Conservation (phyloP, 2,329 filamentous ascomycete genomes). For the Cytospora paraplurivora region DNA sequence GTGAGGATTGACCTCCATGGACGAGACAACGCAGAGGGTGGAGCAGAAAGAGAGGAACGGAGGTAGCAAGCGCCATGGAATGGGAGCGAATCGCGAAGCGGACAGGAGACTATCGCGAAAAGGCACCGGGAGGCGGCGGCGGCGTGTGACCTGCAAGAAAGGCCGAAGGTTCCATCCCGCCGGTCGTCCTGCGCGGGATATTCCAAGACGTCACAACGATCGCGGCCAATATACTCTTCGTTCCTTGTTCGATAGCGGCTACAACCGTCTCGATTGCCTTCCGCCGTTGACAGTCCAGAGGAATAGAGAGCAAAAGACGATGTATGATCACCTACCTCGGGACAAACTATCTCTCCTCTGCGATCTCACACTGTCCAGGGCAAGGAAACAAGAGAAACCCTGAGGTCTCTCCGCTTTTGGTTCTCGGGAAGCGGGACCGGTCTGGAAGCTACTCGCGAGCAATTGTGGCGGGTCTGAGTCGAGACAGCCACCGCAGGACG, state of each 20-base stretch:
- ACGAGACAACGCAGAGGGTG: slow-evolving; percentile 14
- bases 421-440: slow-evolving; percentile 5
- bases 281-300: slow-evolving; percentile 6
- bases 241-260: not conserved
- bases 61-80: slow-evolving; percentile 6
- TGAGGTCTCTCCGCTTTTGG: slow-evolving; percentile 7
- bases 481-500: slow-evolving; percentile 10
- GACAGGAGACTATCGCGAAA: slow-evolving; percentile 22
- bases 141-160: slow-evolving; percentile 21
- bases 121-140: slow-evolving; percentile 17
- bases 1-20: slow-evolving; percentile 11
- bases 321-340: slow-evolving; percentile 8
- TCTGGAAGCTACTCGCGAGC: slow-evolving; percentile 24
- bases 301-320: not conserved
- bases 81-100: slow-evolving; percentile 8
- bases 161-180: slow-evolving; percentile 15
- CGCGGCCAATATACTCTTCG: slow-evolving; percentile 13
- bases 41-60: slow-evolving; percentile 16
- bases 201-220: slow-evolving; percentile 12
- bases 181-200: slow-evolving; percentile 14
- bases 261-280: not conserved
- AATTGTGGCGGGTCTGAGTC: slow-evolving; percentile 14
- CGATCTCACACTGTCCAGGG: slow-evolving; percentile 5
- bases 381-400: slow-evolving; percentile 6
- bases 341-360: slow-evolving; percentile 5